Base-by-base conservation (phyloP, 1,139 yeast species). In the Geotrichum carabidarum region DNA sequence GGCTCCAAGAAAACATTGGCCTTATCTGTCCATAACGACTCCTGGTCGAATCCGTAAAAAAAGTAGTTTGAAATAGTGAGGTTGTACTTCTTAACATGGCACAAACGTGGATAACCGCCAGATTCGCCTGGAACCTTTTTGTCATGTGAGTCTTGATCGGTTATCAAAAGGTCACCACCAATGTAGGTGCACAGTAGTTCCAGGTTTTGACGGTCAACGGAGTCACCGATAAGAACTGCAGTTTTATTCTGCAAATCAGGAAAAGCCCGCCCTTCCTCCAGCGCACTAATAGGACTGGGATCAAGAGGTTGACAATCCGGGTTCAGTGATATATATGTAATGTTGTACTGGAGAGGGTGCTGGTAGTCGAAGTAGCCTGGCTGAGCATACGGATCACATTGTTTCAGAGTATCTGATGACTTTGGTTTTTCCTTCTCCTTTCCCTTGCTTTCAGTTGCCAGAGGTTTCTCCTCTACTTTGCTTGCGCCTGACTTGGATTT, bases 211-310 rank as follows among this genome's bases (percentile, higher is more conserved):
- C 61, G 34, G 17, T 58, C 61, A 2, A 56, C 54, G 11, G 58
- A 55, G 38, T 57, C 61, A n/a, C 61, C 61, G 15, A 58, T 36
- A 7, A 58, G 48, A 8, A 57, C 49, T 14, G 56, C 59, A 1
- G 59, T 53, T 38, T 58, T 58, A 45, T 58, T 54, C 14, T 30
- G 18, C 22, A 58, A 49, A 7, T 47, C 48, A 4, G 44, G 47
- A 27, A 54, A 40, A 7, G 48, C 50, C 34, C 14, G 12, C 15
- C 48, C 46, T n/a, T 43, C 48, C 27, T 44, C 17, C 30, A 57
- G 32, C 14, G 43, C 54, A 12, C 43, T 37, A 11, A 56, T 32
- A 8, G 56, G 53, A 5, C 51, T 46, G 1, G 60, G 60, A 31
- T 37, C n/a, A 12, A 51, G 43, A 4, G 57, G 54, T 44, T 50